Conservation (phyloP, 176 grass and related monocot genomes). For the Aegilops bicornis region DNA sequence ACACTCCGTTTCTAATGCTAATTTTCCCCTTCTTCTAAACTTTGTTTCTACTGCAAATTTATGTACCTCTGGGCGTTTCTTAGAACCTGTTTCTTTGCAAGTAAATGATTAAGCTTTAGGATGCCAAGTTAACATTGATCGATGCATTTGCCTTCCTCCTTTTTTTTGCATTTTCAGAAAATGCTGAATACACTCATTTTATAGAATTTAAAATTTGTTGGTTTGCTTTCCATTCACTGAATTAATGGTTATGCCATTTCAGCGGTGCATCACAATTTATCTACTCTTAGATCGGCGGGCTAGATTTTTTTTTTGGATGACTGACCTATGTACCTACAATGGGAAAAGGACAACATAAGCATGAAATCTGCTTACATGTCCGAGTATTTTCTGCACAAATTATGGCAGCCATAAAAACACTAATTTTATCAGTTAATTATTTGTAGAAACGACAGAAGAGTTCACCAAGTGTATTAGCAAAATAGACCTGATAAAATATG, state of each 20-base stretch:
- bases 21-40: neutral
- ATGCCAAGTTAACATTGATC: neutral
- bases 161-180: neutral
- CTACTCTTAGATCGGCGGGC: neutral
- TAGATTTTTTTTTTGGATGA: neutral
- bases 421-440: neutral
- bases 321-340: neutral
- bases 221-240: neutral
- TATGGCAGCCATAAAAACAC: neutral
- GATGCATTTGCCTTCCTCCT: neutral
- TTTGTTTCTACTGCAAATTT: neutral
- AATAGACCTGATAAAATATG: neutral
- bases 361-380: constrained; percentile 26
- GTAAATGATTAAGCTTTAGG: neutral
- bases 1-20: neutral
- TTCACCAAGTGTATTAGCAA: neutral
- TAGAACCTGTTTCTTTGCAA: too few relatives aligned
- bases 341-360: constrained; percentile 19
- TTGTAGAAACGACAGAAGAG: neutral
- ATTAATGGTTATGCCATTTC: neutral
- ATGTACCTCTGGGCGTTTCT: neutral
- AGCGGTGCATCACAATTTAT: neutral
- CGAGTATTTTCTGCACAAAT: constrained; percentile 11
- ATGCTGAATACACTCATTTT: neutral
- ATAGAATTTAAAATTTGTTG: neutral